Evolutionary conservation across 768 basidiomycete genomes (phyloP), one percentile per base, ranked within the genome.

Genomic region (Termitomyces sp.): DNA sequence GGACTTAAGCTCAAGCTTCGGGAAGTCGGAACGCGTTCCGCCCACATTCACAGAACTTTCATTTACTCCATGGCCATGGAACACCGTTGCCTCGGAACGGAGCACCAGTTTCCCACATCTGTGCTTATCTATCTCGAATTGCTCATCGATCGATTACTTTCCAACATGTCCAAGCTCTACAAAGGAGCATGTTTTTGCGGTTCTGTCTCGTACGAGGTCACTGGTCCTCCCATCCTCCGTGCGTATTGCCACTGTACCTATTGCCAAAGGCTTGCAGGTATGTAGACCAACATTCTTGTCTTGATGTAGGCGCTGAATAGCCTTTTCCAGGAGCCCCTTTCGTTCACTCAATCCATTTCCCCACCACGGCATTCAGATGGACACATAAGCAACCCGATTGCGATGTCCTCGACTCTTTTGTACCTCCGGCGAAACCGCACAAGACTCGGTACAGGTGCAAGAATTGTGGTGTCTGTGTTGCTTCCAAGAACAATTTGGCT

Each of bases 161-260:
- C 31, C 46, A 36, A 42, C 25, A 61, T 65, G 60, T 34, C 60
- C 36, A 40, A 51, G 46, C 60, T 76, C 38, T 70, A 78, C 61
- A 72, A 72, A 62, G 88, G 87, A 48, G 72, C 77, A 42, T 90
- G 88, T 70, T 86, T 83, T 66, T 89, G 88, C 62, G 77, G 81
- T n/a, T 64, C 74, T 3, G 73, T 82, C 4, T 70, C 81, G 0
- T 89, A 84, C 63, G 62, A 74, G 51, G 75, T 86, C 2, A 70
- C 69, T 11, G 83, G 82, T 1, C 70, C 68, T 38, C 86, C 87
- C 0, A 64, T 82, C 4, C 72, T 84, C 38, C 83, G 82, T 63
- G 86, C 84, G 5, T 89, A 84, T 66, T 89, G 86, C 63, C 89
- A 90, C 67, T 91, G 89, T 67, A 85, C 84, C 4, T 70, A 80